Evolutionary conservation across 2,329 filamentous ascomycete genomes (phyloP).

Genomic region (Scedosporium apiospermum): DNA sequence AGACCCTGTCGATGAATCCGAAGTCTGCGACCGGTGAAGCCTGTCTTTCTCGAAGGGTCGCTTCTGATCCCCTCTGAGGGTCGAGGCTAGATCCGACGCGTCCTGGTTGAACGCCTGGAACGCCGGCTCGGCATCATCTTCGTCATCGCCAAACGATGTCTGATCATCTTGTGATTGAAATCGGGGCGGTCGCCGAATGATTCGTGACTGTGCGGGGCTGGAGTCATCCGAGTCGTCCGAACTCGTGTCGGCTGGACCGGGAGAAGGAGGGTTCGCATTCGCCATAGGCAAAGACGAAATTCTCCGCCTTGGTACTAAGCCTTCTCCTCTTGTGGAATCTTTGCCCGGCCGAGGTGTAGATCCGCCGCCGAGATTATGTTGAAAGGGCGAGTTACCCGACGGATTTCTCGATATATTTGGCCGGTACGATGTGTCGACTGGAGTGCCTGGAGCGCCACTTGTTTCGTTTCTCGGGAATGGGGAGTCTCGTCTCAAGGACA

Average conservation of each 20-base stretch:
- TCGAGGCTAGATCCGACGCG: slow-evolving; percentile 40
- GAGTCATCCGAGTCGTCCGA: slow-evolving; percentile 33
- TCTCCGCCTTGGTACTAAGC: slow-evolving; percentile 16
- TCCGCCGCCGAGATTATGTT: slow-evolving; percentile 9
- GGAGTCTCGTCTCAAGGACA: slow-evolving; percentile 51
- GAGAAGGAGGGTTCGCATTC: slow-evolving; percentile 20
- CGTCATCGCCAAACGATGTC: slow-evolving; percentile 41
- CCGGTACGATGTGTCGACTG: slow-evolving; percentile 31
- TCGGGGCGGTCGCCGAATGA: slow-evolving; percentile 49
- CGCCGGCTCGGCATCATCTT: slow-evolving; percentile 45
- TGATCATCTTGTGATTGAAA: slow-evolving; percentile 27
- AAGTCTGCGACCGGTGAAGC: slow-evolving; percentile 42
- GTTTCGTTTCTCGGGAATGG: slow-evolving; percentile 39
- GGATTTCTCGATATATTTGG: slow-evolving; percentile 37
- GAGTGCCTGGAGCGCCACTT: slow-evolving; percentile 28
- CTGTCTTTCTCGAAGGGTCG: slow-evolving; percentile 20
- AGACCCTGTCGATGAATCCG: slow-evolving; percentile 54
- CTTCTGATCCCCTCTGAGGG: slow-evolving; percentile 33
- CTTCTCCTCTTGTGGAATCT: slow-evolving; percentile 19
- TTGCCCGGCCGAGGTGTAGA: slow-evolving; percentile 13
- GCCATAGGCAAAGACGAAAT: slow-evolving; percentile 36
- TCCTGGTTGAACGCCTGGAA: slow-evolving; percentile 38
- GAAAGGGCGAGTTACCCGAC: slow-evolving; percentile 25
- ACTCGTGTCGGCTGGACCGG: slow-evolving; percentile 26
- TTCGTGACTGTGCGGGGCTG: slow-evolving; percentile 46